A percentile compares a stretch with the other conserved stretches of the same genome.
These are phyloP conservation scores for Aegilops sharonensis DNA, from an alignment of 176 grass and related monocot species.

Conservation along the genomic window DNA sequence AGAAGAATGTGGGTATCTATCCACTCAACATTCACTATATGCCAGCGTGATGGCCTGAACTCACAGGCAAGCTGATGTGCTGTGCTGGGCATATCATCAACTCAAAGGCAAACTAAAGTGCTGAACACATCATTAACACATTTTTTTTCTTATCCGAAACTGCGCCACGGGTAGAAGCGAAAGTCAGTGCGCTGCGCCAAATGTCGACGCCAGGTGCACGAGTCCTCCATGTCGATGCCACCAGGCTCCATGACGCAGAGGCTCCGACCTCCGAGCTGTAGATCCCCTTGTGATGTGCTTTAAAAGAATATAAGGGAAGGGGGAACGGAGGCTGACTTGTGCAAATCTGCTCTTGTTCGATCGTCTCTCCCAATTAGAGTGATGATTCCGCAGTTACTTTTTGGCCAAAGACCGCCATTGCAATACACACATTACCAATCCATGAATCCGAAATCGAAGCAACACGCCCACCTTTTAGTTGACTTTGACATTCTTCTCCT, in stretches of 20 bases:
- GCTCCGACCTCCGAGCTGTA: background rate
- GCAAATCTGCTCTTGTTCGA: background rate
- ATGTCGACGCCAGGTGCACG: constrained; percentile 21
- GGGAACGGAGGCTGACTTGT: background rate
- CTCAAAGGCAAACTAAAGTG: background rate
- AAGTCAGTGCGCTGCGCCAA: constrained; percentile 1
- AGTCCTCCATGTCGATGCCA: constrained; percentile 6
- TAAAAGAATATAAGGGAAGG: background rate
- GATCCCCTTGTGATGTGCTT: constrained; percentile 2
- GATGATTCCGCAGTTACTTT: background rate
- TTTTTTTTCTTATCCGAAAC: constrained; percentile 10
- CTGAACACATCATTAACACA: constrained; percentile 21
- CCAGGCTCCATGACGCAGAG: background rate
- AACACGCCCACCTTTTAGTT: background rate
- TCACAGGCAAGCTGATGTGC: background rate
- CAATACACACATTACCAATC: background rate
- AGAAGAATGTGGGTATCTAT: constrained; percentile 36
- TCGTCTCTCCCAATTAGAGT: background rate
- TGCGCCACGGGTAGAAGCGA: constrained; percentile 4
- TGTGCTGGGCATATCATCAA: constrained; percentile 23
- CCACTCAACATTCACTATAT: constrained; percentile 20
- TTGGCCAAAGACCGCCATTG: background rate
- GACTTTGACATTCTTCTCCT: background rate
- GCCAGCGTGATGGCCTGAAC: constrained; percentile 23
- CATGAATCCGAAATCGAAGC: constrained; percentile 14